Conservation (phyloP, 2,329 filamentous ascomycete species). For the Ilyonectria destructans region DNA sequence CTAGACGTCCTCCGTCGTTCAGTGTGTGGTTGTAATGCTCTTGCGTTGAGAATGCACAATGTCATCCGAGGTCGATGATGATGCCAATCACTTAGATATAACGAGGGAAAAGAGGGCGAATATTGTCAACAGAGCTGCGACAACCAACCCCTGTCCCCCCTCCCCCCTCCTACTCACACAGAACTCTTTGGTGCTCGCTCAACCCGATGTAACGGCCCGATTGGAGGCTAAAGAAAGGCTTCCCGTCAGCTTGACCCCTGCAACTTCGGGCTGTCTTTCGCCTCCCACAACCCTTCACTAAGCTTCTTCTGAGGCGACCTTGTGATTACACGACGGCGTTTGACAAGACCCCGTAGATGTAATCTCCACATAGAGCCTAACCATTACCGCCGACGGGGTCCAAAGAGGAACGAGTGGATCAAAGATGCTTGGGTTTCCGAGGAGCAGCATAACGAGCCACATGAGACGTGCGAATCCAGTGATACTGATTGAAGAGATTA, state of each 20-base stretch:
- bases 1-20: no score
- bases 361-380: neutral
- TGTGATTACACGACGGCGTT: neutral
- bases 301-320: neutral
- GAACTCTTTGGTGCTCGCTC: neutral
- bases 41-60: no score
- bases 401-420: neutral
- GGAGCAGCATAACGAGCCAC: neutral
- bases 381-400: neutral
- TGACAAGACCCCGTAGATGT: neutral
- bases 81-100: no score
- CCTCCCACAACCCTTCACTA: neutral
- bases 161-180: neutral
- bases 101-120: neutral
- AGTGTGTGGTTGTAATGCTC: no score
- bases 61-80: no score
- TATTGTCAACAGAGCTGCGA: neutral
- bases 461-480: neutral
- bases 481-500: neutral
- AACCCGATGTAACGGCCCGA: neutral
- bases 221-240: neutral
- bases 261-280: neutral
- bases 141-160: neutral
- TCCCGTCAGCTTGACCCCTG: neutral
- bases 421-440: neutral